A percentile compares a stretch with the other conserved stretches of the same genome.
Evolutionary conservation across 345 rosid genomes (phyloP).

Genomic region (Bruguiera sexangula): DNA sequence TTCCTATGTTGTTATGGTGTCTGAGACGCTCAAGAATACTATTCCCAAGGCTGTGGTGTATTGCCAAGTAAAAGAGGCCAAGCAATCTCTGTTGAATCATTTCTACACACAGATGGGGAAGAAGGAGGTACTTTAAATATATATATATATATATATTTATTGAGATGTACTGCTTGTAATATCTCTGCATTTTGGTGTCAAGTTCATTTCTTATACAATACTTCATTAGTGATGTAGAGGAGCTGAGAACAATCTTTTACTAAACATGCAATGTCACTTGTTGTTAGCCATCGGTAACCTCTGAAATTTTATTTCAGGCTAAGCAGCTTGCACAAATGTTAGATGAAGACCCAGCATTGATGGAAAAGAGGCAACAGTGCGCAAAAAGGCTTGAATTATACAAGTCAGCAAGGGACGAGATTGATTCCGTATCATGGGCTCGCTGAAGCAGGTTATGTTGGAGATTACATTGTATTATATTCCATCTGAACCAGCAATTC

Average conservation of each 20-base stretch:
- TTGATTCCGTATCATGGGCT: constrained; percentile 39
- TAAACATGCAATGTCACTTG: neutral
- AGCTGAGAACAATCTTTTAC: too few relatives aligned
- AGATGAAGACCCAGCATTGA: constrained; percentile 41
- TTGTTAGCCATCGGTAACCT: neutral
- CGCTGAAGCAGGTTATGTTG: constrained; percentile 10
- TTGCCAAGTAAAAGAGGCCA: constrained; percentile 41
- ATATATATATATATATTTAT: too few relatives aligned
- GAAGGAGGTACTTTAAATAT: constrained; percentile 22
- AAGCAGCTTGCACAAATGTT: constrained; percentile 34
- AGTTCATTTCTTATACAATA: neutral
- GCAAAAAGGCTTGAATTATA: constrained; percentile 37
- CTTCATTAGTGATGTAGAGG: too few relatives aligned
- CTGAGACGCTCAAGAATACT: constrained; percentile 34
- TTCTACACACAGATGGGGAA: constrained; percentile 38
- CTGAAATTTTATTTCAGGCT: constrained; percentile 13
- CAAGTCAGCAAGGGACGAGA: constrained; percentile 42
- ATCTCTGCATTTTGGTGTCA: neutral
- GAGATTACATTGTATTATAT: constrained; percentile 2
- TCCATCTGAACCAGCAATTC: neutral
- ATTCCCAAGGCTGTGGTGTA: constrained; percentile 37
- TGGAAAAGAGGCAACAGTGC: constrained; percentile 39
- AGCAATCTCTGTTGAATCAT: constrained; percentile 30
- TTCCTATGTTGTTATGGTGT: constrained; percentile 35
- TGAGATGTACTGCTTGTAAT: neutral